Conservation (phyloP, 2,329 filamentous ascomycete species). For the Exophiala bonariae region DNA sequence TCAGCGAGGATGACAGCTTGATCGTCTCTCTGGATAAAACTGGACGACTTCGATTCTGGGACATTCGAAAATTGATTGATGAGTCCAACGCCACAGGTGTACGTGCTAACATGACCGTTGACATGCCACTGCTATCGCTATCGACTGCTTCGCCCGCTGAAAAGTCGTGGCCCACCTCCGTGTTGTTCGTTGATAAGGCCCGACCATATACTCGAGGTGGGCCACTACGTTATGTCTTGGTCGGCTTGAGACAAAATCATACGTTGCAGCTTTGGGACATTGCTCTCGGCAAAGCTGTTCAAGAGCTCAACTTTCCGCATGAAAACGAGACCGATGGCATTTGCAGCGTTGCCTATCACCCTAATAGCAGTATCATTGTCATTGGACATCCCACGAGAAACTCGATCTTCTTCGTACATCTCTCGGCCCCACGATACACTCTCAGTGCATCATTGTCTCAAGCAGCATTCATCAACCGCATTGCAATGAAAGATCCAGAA, state of each 20-base stretch:
- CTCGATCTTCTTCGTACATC: slow-evolving; percentile 93
- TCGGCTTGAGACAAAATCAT: slow-evolving; percentile 99
- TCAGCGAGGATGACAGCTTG: slow-evolving; percentile 92
- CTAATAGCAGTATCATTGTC: slow-evolving; percentile 86
- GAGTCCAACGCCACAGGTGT: slow-evolving; percentile 45
- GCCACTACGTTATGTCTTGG: slow-evolving; percentile 90
- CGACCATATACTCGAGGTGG: slow-evolving; percentile 87
- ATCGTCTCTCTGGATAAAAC: slow-evolving; percentile 97
- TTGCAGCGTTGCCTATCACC: slow-evolving; percentile 94
- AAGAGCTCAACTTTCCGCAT: slow-evolving; percentile 95
- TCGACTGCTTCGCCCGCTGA: slow-evolving; percentile 83
- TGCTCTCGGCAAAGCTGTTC: slow-evolving; percentile 88
- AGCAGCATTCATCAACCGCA: slow-evolving; percentile 78
- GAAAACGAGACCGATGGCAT: slow-evolving; percentile 97
- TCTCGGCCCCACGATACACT: slow-evolving; percentile 91
- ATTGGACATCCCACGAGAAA: slow-evolving; percentile 96
- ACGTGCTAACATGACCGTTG: slow-evolving; percentile 67
- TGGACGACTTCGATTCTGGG: slow-evolving; percentile 96
- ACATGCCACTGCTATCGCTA: slow-evolving; percentile 81
- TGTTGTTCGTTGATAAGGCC: slow-evolving; percentile 93
- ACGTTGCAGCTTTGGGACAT: slow-evolving; percentile 98
- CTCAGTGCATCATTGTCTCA: slow-evolving; percentile 73
- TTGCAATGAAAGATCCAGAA: slow-evolving; percentile 69
- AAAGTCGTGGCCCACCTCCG: slow-evolving; percentile 95
- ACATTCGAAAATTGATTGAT: slow-evolving; percentile 75